Conservation (phyloP, 2,329 filamentous ascomycete species). For the Cladophialophora psammophila region DNA sequence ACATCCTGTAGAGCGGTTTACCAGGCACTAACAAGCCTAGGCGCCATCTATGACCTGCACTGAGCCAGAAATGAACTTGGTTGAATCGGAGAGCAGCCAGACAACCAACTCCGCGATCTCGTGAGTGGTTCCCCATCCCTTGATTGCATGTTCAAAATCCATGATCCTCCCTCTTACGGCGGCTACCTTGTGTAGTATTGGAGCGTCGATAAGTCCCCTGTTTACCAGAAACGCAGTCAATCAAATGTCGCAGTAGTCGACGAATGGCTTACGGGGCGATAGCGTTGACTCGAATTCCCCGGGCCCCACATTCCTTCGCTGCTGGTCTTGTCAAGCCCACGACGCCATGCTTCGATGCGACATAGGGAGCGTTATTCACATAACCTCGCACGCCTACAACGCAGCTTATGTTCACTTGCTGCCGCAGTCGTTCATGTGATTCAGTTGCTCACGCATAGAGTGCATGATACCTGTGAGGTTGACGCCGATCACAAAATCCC, state of each 20-base stretch:
- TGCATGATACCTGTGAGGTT: not conserved
- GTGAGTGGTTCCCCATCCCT: not conserved
- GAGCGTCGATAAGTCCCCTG: not conserved
- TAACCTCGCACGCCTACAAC: not conserved
- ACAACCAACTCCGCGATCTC: not conserved
- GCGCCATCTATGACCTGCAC: constrained; percentile 3
- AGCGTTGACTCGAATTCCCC: not conserved
- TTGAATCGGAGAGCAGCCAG: not conserved
- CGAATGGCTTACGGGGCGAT: not conserved
- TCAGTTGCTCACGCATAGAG: not conserved
- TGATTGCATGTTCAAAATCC: not conserved
- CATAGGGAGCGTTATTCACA: not conserved
- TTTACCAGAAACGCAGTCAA: too few relatives aligned
- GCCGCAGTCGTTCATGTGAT: not conserved
- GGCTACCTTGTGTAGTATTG: not conserved
- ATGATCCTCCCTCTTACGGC: not conserved
- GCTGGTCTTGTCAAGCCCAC: not conserved
- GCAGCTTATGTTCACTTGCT: not conserved
- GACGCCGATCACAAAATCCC: not conserved
- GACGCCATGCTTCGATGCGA: not conserved
- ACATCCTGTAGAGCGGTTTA: too few relatives aligned
- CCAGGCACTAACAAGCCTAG: too few relatives aligned
- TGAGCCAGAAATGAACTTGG: not conserved
- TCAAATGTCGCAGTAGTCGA: too few relatives aligned
- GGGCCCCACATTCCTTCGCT: not conserved